Conservation (phyloP, 371 early-diverging fungal species). For the Mucor racemosus region DNA sequence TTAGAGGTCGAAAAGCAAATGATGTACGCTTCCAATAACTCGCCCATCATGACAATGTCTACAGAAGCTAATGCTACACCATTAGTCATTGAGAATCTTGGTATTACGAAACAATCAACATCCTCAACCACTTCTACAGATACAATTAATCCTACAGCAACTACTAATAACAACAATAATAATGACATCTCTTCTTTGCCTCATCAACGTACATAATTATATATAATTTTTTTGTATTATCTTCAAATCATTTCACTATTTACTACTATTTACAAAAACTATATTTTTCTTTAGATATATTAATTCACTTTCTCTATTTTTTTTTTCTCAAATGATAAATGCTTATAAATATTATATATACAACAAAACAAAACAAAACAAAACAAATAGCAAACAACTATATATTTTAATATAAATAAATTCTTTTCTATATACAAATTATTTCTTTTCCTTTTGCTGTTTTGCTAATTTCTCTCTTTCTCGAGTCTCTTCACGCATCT, state of each 20-base stretch:
- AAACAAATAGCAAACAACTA: background rate
- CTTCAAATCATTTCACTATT: background rate
- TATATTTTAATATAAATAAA: background rate
- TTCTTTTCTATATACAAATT: background rate
- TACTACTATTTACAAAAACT: conserved; percentile 5
- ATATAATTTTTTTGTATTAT: conserved; percentile 11
- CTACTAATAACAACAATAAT: background rate
- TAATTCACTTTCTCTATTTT: background rate
- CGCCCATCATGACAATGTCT: background rate
- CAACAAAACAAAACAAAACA: no score
- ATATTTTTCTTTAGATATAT: conserved; percentile 3
- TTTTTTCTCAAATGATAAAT: background rate
- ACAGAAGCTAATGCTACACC: background rate
- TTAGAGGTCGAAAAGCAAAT: conserved; percentile 40
- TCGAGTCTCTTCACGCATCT: conserved; percentile 51
- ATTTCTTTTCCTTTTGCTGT: conserved; percentile 3
- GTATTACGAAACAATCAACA: conserved; percentile 5
- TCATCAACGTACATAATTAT: conserved; percentile 8
- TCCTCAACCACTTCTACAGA: background rate
- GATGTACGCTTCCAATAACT: conserved; percentile 12
- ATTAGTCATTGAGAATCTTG: conserved; percentile 18
- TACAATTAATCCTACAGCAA: background rate
- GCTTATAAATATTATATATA: background rate
- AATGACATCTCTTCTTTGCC: background rate
- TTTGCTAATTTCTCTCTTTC: conserved; percentile 14